Percentiles rank a stretch among this genome's conserved stretches.
These are phyloP conservation scores for Meyerozyma athensensis DNA, from an alignment of 1,139 yeast genomes.

Conservation along the genomic window DNA sequence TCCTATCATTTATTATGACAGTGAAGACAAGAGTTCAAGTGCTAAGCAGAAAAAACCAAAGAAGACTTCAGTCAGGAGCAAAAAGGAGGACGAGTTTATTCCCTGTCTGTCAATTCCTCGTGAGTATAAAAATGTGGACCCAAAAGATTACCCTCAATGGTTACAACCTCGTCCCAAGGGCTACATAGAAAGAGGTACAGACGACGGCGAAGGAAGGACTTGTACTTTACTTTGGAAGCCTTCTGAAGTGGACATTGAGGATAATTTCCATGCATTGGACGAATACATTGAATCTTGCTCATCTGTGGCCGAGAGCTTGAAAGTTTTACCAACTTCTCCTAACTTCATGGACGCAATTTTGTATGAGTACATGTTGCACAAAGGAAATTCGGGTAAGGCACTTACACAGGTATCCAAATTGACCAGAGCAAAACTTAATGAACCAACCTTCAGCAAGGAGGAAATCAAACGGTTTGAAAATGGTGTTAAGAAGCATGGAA, in stretches of 20 bases:
- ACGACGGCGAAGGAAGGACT: conserved; percentile 50
- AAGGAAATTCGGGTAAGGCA: conserved; percentile 50
- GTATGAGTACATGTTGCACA: conserved; percentile 45
- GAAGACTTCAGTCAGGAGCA: conserved; percentile 11
- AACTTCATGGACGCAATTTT: conserved; percentile 76
- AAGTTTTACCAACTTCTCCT: conserved; percentile 44
- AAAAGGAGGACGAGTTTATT: conserved; percentile 15
- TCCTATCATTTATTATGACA: conserved; percentile 65
- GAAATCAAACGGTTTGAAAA: conserved; percentile 70
- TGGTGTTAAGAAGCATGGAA: conserved; percentile 70
- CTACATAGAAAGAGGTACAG: conserved; percentile 81
- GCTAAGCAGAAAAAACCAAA: conserved; percentile 16
- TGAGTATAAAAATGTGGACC: conserved; percentile 36
- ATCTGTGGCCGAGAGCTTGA: conserved; percentile 48
- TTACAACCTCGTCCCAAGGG: conserved; percentile 75
- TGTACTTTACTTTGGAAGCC: conserved; percentile 66
- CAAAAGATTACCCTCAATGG: conserved; percentile 64
- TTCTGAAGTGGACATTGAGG: conserved; percentile 27
- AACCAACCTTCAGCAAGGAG: conserved; percentile 65
- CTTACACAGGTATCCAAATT: conserved; percentile 32
- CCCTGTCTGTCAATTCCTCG: conserved; percentile 38
- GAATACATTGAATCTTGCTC: conserved; percentile 51
- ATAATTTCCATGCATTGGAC: conserved; percentile 40
- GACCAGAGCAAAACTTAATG: conserved; percentile 57
- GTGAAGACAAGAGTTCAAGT: conserved; percentile 15